phyloP scores from a whole-genome alignment of 352 stramenopile species.

The Phytophthora fragariae region DNA sequence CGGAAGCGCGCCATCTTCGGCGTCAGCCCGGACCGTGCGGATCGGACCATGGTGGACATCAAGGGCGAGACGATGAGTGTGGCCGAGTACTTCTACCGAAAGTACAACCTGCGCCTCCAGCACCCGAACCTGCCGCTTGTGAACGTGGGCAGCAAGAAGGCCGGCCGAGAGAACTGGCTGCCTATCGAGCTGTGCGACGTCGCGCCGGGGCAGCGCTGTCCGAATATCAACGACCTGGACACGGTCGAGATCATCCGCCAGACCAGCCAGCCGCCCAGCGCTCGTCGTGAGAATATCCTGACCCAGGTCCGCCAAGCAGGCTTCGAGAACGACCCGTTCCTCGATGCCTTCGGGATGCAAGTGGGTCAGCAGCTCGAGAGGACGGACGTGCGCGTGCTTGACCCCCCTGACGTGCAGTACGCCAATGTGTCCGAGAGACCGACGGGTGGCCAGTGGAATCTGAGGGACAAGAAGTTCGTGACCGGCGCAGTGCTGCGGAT shows the following conservation, averaged over 20 bases:
- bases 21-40: constrained; percentile 50
- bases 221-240: constrained; percentile 80
- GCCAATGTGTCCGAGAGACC: constrained; percentile 68
- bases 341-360: constrained; percentile 66
- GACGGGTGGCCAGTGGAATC: constrained; percentile 69
- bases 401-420: constrained; percentile 69
- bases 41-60: constrained; percentile 58
- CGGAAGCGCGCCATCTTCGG: constrained; percentile 57
- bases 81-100: constrained; percentile 57
- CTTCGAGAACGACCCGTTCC: constrained; percentile 74
- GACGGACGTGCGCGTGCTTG: constrained; percentile 53
- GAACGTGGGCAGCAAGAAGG: constrained; percentile 66
- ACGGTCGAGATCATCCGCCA: constrained; percentile 83
- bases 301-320: constrained; percentile 61
- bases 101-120: constrained; percentile 58
- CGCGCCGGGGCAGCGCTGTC: constrained; percentile 65
- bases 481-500: constrained; percentile 45
- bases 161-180: constrained; percentile 60
- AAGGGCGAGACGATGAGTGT: constrained; percentile 61
- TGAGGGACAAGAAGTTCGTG: constrained; percentile 75
- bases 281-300: constrained; percentile 57
- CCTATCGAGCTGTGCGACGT: constrained; percentile 85
- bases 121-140: constrained; percentile 74
- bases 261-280: constrained; percentile 50
- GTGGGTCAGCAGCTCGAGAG: constrained; percentile 58